A percentile compares a stretch with the other conserved stretches of the same genome.
Conservation (phyloP, 1,139 yeast genomes). For the Sugiyamaella japonica region DNA sequence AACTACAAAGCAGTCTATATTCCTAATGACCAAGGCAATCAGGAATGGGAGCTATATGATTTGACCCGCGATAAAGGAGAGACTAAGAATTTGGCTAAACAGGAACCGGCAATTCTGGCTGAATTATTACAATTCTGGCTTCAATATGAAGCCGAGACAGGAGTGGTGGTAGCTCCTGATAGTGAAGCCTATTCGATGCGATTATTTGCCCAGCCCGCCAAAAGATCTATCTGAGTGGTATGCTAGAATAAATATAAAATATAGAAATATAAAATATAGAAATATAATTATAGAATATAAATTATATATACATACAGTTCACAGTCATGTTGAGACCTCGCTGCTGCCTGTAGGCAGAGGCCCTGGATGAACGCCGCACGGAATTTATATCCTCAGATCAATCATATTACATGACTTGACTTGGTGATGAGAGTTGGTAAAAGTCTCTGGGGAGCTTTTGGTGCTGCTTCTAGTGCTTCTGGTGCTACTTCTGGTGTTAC, state of each 20-base stretch:
- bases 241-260: too few species aligned
- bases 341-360: too few species aligned
- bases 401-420: too few species aligned
- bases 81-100: constrained; percentile 44
- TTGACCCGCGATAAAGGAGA: constrained; percentile 50
- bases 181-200: constrained; percentile 11
- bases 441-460: not conserved
- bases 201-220: constrained; percentile 5
- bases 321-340: too few species aligned
- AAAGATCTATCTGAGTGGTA: not conserved
- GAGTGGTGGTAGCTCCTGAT: constrained; percentile 42
- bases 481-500: not conserved
- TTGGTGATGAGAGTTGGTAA: not conserved
- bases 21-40: constrained; percentile 52
- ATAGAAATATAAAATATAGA: too few species aligned
- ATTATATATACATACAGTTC: too few species aligned
- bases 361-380: too few species aligned
- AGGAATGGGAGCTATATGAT: constrained; percentile 52
- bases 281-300: too few species aligned
- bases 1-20: constrained; percentile 49
- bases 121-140: constrained; percentile 53
- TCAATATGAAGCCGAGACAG: constrained; percentile 56
- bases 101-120: constrained; percentile 41
- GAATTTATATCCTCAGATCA: too few species aligned
- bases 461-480: not conserved